Base-by-base conservation (phyloP, 345 rosid genomes). In the Cochlearia excelsa region DNA sequence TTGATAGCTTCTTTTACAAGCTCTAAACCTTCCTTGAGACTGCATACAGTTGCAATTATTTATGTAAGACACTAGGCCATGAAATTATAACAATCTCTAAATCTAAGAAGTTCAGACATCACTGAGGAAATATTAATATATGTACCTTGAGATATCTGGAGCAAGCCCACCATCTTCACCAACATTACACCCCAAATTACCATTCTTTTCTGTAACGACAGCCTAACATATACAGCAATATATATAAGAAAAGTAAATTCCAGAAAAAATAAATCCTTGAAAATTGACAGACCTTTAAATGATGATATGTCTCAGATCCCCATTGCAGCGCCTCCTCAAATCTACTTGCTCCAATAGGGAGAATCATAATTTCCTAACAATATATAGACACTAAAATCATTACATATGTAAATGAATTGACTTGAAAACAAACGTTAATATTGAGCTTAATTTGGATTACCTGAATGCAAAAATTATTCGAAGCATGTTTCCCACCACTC, bases 251-350 rank as follows among this genome's bases (percentile, higher is more conserved):
- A 58, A 48, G 29, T 44, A 54, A 59, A 54, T 68, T 48, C 41
- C 30, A 72, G 49, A 57, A 54, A 40, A 42, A 54, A 28, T 56
- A 40, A 51, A 57, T 63, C 65, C 7, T 3, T 54, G 50, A 65
- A 69, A 68, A 57, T 55, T 16, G 23, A 16, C 23, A 16, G 75
- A 93, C 99, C 97, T 93, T 93, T 61, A 93, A 82, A 73, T 93
- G 99, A 73, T 85, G 90, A 77, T 85, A 93, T 45, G 92, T 83
- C 78, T 93, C 99, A 49, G 99, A 74, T 69, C 97, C 99, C 92
- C 91, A 87, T 68, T 80, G 94, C 67, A 93, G 69, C 45, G 99
- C 99, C 81, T 93, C 99, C 78, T 83, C 84, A 81, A 89, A 89
- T 72, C 81, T 89, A 75, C 61, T 68, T 34, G 99, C 99, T 68